Conservation (phyloP, 169 alveolate genomes). For the Cryptosporidium baileyi region DNA sequence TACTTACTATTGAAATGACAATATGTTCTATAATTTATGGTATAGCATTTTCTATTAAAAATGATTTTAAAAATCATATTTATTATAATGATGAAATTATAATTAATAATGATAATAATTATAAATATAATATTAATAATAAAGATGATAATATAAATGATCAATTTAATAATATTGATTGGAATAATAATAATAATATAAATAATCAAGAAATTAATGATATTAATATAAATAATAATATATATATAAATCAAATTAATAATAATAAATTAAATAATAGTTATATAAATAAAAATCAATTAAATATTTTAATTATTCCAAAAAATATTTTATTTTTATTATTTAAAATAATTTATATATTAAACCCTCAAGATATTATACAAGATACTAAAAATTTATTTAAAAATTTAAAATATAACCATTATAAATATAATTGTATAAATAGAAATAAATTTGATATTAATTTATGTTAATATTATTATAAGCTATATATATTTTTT, state of each 20-base stretch:
- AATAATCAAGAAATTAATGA: too few species aligned
- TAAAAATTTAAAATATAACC: background rate
- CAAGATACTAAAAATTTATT: background rate
- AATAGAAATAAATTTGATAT: too few species aligned
- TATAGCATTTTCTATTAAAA: constrained; percentile 15
- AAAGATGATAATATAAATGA: background rate
- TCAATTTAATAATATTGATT: background rate
- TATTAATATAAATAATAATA: too few species aligned
- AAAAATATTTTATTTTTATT: too few species aligned
- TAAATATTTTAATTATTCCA: too few species aligned
- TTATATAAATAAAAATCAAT: too few species aligned
- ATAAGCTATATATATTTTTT: too few species aligned
- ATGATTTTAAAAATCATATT: background rate
- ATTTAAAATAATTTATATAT: background rate
- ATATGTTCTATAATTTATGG: constrained; percentile 51
- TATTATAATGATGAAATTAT: background rate
- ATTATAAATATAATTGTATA: too few species aligned
- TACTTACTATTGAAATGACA: constrained; percentile 60
- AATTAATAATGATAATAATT: background rate
- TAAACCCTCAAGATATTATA: constrained; percentile 24
- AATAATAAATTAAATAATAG: too few species aligned
- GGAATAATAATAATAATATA: background rate
- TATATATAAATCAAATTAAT: too few species aligned
- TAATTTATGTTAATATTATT: too few species aligned
- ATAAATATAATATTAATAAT: background rate